Percentiles rank a stretch among this genome's conserved stretches.
Conservation (phyloP, 2,329 filamentous ascomycete species). For the Xylaria sp. region DNA sequence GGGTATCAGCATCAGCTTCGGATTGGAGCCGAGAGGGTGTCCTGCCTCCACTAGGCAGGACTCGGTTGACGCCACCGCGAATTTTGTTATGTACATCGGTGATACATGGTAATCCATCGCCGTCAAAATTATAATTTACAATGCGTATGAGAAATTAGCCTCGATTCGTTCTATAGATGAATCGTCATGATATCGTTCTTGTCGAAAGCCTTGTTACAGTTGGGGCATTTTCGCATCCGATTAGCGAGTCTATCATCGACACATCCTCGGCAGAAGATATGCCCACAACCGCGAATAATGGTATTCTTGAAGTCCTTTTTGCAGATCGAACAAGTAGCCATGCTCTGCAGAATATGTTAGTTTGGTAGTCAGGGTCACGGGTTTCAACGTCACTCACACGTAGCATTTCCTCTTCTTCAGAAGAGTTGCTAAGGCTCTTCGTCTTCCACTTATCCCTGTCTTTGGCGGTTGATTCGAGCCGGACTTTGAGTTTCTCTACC, state of each 20-base stretch:
- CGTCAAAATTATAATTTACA: slow-evolving; percentile 39
- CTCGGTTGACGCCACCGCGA: slow-evolving; percentile 2
- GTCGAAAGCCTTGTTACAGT: slow-evolving; percentile 92
- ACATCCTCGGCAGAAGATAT: slow-evolving; percentile 92
- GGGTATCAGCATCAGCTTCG: slow-evolving; percentile 26
- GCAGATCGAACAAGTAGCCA: slow-evolving; percentile 92
- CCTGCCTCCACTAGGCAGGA: slow-evolving; percentile 13
- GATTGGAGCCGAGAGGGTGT: slow-evolving; percentile 15
- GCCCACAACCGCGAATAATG: slow-evolving; percentile 91
- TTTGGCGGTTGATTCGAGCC: slow-evolving; percentile 81
- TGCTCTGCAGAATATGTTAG: slow-evolving; percentile 63
- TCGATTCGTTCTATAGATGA: slow-evolving; percentile 57
- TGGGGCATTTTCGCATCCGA: slow-evolving; percentile 93
- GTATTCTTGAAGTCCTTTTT: slow-evolving; percentile 95
- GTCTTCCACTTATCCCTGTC: slow-evolving; percentile 87
- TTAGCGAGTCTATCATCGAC: slow-evolving; percentile 90
- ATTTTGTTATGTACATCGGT: slow-evolving; percentile 37
- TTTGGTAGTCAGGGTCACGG: slow-evolving; percentile 12
- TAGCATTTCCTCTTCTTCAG: slow-evolving; percentile 85
- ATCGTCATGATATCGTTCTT: slow-evolving; percentile 87
- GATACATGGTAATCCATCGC: slow-evolving; percentile 30
- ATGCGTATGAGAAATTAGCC: slow-evolving; percentile 4
- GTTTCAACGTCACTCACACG: slow-evolving; percentile 70
- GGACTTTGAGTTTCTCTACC: slow-evolving; percentile 80
- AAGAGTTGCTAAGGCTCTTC: slow-evolving; percentile 83